These are phyloP conservation scores for Penicillium vulpinum DNA, from an alignment of 2,329 filamentous ascomycete species.

Conservation along the genomic window DNA sequence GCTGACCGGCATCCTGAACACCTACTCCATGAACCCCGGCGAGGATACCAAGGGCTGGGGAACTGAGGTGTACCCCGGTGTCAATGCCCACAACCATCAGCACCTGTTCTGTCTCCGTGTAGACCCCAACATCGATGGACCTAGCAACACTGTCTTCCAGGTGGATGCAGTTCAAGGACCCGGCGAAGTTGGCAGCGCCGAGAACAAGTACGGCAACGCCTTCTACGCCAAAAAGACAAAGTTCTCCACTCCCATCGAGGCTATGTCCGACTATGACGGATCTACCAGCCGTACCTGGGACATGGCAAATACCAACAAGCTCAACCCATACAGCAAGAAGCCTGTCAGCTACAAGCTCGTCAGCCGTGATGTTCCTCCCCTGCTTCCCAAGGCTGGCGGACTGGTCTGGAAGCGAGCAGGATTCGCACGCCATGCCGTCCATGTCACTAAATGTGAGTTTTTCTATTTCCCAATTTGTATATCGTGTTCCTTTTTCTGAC, in stretches of 20 bases:
- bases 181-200: slow-evolving; percentile 72
- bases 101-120: slow-evolving; percentile 90
- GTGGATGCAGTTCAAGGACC: slow-evolving; percentile 71
- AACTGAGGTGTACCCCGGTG: slow-evolving; percentile 84
- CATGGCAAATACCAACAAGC: slow-evolving; percentile 76
- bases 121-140: slow-evolving; percentile 83
- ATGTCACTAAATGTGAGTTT: slow-evolving; percentile 80
- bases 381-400: slow-evolving; percentile 77
- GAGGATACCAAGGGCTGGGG: slow-evolving; percentile 87
- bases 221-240: slow-evolving; percentile 85
- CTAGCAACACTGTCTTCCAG: slow-evolving; percentile 81
- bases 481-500: neutral
- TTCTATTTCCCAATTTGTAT: neutral
- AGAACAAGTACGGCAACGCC: slow-evolving; percentile 88
- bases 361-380: slow-evolving; percentile 73
- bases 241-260: slow-evolving; percentile 67
- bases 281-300: slow-evolving; percentile 83
- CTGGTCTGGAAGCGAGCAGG: slow-evolving; percentile 88
- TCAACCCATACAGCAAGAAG: slow-evolving; percentile 86
- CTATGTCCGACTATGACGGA: slow-evolving; percentile 78
- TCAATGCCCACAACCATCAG: slow-evolving; percentile 95
- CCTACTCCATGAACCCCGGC: slow-evolving; percentile 74
- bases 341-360: slow-evolving; percentile 87
- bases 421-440: slow-evolving; percentile 82
- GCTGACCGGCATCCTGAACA: slow-evolving; percentile 90